Evolutionary conservation across 495 filamentous ascomycete genomes (phyloP).

Genomic region (Penicillium cosmopolitanum): DNA sequence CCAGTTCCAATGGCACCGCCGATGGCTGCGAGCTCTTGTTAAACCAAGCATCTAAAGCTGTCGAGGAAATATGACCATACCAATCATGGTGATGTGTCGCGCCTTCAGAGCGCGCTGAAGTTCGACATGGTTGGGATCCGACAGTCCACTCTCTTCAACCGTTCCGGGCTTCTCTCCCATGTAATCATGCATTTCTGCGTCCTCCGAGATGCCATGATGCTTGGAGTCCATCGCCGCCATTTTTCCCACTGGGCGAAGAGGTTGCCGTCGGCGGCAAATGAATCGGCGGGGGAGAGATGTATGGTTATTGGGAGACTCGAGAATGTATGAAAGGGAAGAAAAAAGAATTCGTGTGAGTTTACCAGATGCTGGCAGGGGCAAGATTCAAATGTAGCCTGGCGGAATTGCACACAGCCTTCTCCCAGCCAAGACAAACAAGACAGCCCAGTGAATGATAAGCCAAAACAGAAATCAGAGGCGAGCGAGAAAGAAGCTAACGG

Average conservation of each 20-base stretch:
- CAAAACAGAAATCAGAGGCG: neutral
- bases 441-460: neutral
- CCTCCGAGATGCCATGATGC: slow-evolving; percentile 15
- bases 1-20: slow-evolving; percentile 86
- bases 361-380: neutral
- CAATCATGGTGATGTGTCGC: slow-evolving; percentile 84
- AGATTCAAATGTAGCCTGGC: neutral
- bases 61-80: slow-evolving; percentile 18
- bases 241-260: neutral
- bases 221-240: slow-evolving; percentile 19
- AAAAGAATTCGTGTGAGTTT: neutral
- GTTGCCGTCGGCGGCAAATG: neutral
- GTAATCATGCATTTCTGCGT: slow-evolving; percentile 13
- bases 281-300: neutral
- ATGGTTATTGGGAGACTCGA: neutral
- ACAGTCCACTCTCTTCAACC: slow-evolving; percentile 32
- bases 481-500: neutral
- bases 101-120: slow-evolving; percentile 74
- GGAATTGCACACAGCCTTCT: neutral
- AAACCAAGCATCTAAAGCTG: neutral
- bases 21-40: slow-evolving; percentile 56
- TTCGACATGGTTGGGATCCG: slow-evolving; percentile 34
- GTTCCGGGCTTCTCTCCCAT: slow-evolving; percentile 29
- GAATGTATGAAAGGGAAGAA: neutral
- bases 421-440: neutral